These are phyloP conservation scores for Monosporascus ibericus DNA, from an alignment of 2,329 filamentous ascomycete species.

Conservation along the genomic window DNA sequence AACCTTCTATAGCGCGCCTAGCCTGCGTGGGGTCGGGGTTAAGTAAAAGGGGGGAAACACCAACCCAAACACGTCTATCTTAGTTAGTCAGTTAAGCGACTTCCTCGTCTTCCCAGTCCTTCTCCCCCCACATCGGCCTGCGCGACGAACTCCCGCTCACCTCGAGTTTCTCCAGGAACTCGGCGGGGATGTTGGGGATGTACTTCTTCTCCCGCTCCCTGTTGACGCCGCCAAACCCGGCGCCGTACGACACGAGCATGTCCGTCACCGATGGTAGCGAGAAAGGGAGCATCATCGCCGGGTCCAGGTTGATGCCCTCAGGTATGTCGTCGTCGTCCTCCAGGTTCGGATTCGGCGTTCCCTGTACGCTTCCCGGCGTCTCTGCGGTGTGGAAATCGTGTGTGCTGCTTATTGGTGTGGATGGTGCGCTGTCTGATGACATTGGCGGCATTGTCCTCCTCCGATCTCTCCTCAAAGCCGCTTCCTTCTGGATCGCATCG, in stretches of 20 bases:
- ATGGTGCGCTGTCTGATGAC: constrained; percentile 24
- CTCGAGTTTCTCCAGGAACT: constrained; percentile 87
- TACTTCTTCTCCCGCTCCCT: constrained; percentile 90
- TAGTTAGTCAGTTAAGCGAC: constrained; percentile 26
- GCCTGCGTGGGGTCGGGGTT: too few species aligned
- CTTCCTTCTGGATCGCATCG: constrained; percentile 70
- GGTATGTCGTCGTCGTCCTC: constrained; percentile 66
- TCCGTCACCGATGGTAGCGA: constrained; percentile 93
- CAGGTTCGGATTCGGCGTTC: constrained; percentile 34
- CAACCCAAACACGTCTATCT: too few species aligned
- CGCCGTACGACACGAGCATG: constrained; percentile 93
- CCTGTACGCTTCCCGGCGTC: constrained; percentile 35
- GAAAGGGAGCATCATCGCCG: constrained; percentile 89
- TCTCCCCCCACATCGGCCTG: constrained; percentile 54
- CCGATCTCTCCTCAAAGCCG: constrained; percentile 51
- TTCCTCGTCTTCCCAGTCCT: constrained; percentile 64
- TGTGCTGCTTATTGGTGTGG: constrained; percentile 30
- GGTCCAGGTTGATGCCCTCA: constrained; percentile 75
- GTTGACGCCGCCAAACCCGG: constrained; percentile 89
- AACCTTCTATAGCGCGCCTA: too few species aligned
- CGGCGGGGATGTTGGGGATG: constrained; percentile 87
- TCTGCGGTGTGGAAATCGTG: constrained; percentile 38
- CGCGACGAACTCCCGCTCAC: constrained; percentile 39
- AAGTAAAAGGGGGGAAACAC: too few species aligned
- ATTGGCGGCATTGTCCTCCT: constrained; percentile 41